Evolutionary conservation across 202 grass and related monocot species (phyloP), one percentile per base, ranked within the genome.

Genomic region (Cymbopogon flexuosus): DNA sequence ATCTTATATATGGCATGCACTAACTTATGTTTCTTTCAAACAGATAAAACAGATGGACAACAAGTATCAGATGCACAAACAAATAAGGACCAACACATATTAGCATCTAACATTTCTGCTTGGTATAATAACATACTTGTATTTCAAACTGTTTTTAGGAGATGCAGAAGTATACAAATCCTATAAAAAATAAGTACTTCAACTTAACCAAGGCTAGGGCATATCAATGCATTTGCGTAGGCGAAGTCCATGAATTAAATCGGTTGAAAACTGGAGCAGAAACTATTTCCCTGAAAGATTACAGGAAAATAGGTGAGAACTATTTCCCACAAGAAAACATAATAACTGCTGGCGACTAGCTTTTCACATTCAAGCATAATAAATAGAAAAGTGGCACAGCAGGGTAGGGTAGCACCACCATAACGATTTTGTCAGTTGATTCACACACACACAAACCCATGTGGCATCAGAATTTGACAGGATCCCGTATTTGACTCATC

Each of bases 21-120:
- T 30, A 39, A 4, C 13, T 64, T n/a, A 30, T 56, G 62, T 70
- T 80, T 15, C 54, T 35, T 75, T 76, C 13, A 70, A 76, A 58
- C 35, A 81, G 24, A 36, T 57, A 72, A 75, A 80, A 65, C 1
- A 6, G 67, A n/a, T 62, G 7, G 45, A 47, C 12, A 23, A 47
- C 12, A 23, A 58, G 37, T 30, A 63, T 67, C 16, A 62, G 15
- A 61, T 81, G 41, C 54, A 77, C 42, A 82, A 57, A 81, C 15
- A 70, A 87, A 10, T 10, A 56, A 59, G 58, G n/a, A 62, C 46
- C 10, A 64, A 13, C 57, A 37, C 8, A 70, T 10, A 51, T 75
- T 29, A 62, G 22, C 2, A 62, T 36, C 16, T 76, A 52, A 15
- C 21, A 41, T 21, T 21, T 62, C 41, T 60, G 22, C 7, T 62